phyloP scores from a whole-genome alignment of 371 early-diverging fungal genomes.

The Rhizopus delemar region DNA sequence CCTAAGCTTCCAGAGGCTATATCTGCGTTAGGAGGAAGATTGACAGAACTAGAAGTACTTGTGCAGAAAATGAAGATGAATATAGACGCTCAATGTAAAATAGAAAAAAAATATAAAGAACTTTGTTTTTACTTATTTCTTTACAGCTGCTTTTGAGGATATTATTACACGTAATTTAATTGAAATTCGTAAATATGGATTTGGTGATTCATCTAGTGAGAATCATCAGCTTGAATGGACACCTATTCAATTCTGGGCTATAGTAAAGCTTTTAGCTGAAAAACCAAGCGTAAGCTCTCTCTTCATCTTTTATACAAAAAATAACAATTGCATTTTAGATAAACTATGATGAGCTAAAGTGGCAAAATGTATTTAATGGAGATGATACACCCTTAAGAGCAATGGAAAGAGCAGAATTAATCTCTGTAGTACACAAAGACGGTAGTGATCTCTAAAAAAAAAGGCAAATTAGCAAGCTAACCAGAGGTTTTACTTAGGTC shows the following conservation, averaged over 20 bases:
- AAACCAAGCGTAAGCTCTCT: constrained; percentile 56
- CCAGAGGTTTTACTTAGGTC: constrained; percentile 44
- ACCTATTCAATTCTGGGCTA: constrained; percentile 76
- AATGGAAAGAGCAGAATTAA: constrained; percentile 87
- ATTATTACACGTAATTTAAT: constrained; percentile 76
- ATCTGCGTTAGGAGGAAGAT: constrained; percentile 79
- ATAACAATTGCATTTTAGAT: constrained; percentile 29
- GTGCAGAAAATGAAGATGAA: constrained; percentile 84
- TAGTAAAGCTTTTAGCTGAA: constrained; percentile 62
- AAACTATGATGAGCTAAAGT: constrained; percentile 79
- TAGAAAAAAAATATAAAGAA: not conserved
- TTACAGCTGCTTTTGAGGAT: constrained; percentile 78
- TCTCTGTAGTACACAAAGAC: constrained; percentile 71
- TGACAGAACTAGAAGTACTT: constrained; percentile 84
- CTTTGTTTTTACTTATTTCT: constrained; percentile 5
- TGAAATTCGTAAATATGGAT: constrained; percentile 73
- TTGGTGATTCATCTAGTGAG: not conserved
- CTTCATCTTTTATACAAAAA: not conserved
- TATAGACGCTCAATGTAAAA: constrained; percentile 60
- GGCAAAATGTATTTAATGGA: constrained; percentile 77
- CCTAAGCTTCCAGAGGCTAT: constrained; percentile 59
- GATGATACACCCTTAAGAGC: constrained; percentile 76
- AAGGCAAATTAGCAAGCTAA: not conserved
- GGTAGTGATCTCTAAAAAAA: constrained; percentile 42
- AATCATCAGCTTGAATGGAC: constrained; percentile 60